phyloP scores from a whole-genome alignment of 495 filamentous ascomycete genomes.

The Daldinia loculata region DNA sequence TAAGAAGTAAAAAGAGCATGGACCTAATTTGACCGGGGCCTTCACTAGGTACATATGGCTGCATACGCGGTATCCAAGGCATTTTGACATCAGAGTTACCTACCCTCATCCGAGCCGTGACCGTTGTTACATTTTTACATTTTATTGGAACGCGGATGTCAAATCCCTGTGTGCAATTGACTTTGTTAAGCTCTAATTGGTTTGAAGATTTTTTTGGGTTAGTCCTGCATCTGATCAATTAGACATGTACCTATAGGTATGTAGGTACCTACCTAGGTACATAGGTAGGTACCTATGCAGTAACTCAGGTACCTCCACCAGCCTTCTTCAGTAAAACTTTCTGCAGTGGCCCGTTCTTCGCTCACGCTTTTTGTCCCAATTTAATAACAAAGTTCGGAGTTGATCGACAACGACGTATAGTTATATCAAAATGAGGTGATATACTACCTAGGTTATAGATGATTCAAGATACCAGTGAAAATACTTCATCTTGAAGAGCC shows the following conservation, averaged over 20 bases:
- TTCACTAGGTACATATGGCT: neutral
- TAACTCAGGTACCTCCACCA: neutral
- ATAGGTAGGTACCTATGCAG: neutral
- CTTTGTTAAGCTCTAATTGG: conserved; percentile 22
- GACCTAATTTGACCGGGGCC: conserved; percentile 12
- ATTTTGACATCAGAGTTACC: neutral
- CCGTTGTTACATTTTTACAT: conserved; percentile 5
- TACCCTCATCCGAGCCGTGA: neutral
- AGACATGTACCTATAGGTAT: too few relatives aligned
- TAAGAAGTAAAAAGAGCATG: conserved; percentile 26
- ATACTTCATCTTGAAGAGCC: neutral
- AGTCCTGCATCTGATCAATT: neutral
- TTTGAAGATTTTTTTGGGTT: neutral
- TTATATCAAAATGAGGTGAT: conserved; percentile 3
- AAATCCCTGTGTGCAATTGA: conserved; percentile 16
- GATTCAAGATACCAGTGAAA: neutral
- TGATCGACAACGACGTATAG: neutral
- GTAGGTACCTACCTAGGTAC: too few relatives aligned
- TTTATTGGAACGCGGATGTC: neutral
- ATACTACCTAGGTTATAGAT: neutral
- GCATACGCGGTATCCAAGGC: neutral
- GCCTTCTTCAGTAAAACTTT: neutral
- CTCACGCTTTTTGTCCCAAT: neutral
- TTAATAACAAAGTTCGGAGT: neutral
- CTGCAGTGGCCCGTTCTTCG: conserved; percentile 16